Conservation (phyloP, 371 early-diverging fungal species). For the Zychaea mexicana region DNA sequence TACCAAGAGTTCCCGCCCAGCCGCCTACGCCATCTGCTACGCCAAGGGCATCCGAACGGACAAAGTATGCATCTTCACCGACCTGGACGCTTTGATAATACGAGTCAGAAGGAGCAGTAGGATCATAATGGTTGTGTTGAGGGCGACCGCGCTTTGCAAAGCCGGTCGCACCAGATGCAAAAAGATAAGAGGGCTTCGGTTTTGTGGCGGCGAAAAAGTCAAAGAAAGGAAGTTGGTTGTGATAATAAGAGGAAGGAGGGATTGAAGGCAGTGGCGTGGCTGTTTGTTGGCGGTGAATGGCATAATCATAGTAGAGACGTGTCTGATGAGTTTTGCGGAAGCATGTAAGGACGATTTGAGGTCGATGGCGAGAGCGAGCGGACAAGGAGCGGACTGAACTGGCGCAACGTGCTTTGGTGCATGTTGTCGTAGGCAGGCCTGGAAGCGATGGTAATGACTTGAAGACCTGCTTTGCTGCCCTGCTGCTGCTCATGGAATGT, state of each 20-base stretch:
- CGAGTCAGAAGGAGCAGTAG: slow-evolving; percentile 45
- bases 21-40: slow-evolving; percentile 89
- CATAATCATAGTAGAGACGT: slow-evolving; percentile 15
- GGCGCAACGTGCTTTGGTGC: slow-evolving; percentile 6
- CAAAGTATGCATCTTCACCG: slow-evolving; percentile 85
- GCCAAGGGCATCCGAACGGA: slow-evolving; percentile 76
- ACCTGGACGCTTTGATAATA: slow-evolving; percentile 71
- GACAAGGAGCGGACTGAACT: not conserved
- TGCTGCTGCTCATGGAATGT: slow-evolving; percentile 11
- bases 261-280: not conserved
- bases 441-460: slow-evolving; percentile 2
- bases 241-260: slow-evolving; percentile 3
- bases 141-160: slow-evolving; percentile 64
- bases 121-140: slow-evolving; percentile 28
- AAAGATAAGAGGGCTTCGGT: slow-evolving; percentile 57
- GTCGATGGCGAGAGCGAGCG: slow-evolving; percentile 2
- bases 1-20: slow-evolving; percentile 58
- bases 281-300: slow-evolving; percentile 9
- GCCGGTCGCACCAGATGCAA: slow-evolving; percentile 73
- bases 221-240: slow-evolving; percentile 14
- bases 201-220: slow-evolving; percentile 43
- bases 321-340: slow-evolving; percentile 1
- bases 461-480: not conserved
- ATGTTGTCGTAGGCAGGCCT: not conserved
- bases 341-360: not conserved